Conservation (phyloP, 148 eudicot species). For the Arbutus unedo region DNA sequence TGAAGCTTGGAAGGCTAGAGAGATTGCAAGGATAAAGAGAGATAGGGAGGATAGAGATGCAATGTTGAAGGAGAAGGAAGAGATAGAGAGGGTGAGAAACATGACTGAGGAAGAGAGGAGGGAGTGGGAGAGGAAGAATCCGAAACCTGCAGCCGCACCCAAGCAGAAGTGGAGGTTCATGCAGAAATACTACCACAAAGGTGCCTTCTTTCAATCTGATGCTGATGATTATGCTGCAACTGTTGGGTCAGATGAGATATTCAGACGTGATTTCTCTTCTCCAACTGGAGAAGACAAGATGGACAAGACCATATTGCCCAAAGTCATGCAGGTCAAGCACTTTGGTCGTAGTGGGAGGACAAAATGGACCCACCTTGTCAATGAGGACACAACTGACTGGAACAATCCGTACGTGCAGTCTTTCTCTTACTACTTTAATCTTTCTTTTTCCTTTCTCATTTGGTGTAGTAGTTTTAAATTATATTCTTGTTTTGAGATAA, state of each 20-base stretch:
- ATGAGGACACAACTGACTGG: conserved; percentile 90
- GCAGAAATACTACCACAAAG: conserved; percentile 97
- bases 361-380: conserved; percentile 95
- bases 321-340: conserved; percentile 95
- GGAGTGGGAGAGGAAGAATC: conserved; percentile 92
- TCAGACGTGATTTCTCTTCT: conserved; percentile 69
- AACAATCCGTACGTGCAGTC: conserved; percentile 61
- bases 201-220: conserved; percentile 82
- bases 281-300: conserved; percentile 92
- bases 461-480: neutral
- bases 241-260: conserved; percentile 49
- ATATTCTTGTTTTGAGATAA: neutral
- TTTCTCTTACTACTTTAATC: neutral
- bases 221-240: conserved; percentile 70
- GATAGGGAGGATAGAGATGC: conserved; percentile 90
- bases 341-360: conserved; percentile 97
- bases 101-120: conserved; percentile 97
- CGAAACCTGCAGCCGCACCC: conserved; percentile 33
- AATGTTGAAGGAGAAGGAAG: conserved; percentile 80
- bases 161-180: conserved; percentile 93
- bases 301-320: conserved; percentile 81
- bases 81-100: conserved; percentile 86
- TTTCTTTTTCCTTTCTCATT: neutral
- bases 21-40: conserved; percentile 85
- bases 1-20: conserved; percentile 84